phyloP scores from a whole-genome alignment of 192 early-diverging fungal genomes.

The Backusella morwellensis region DNA sequence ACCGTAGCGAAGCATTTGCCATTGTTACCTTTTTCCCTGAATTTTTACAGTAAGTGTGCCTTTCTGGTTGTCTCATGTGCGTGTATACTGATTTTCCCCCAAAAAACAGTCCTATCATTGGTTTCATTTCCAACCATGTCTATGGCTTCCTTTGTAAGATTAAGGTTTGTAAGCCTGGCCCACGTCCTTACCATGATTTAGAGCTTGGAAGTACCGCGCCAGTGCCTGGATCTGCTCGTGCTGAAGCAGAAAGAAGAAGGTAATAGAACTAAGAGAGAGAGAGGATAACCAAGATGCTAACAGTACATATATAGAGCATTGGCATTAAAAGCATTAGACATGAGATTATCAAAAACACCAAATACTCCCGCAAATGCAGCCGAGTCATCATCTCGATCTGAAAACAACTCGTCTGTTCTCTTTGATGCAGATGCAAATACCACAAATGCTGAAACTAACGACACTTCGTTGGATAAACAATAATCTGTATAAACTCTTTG shows the following conservation, averaged over 20 bases:
- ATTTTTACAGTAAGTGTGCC: conserved; percentile 57
- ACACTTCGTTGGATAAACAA: background rate
- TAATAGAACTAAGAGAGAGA: conserved; percentile 21
- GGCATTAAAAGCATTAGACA: conserved; percentile 65
- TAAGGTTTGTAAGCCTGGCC: conserved; percentile 51
- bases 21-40: conserved; percentile 92
- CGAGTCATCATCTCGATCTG: background rate
- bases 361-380: background rate
- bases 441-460: background rate
- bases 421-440: conserved; percentile 18
- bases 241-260: conserved; percentile 70
- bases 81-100: background rate
- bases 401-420: background rate
- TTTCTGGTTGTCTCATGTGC: background rate
- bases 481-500: background rate
- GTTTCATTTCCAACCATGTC: conserved; percentile 58
- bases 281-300: background rate
- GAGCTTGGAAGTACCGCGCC: conserved; percentile 32
- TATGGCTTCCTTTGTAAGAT: conserved; percentile 59
- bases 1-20: conserved; percentile 88
- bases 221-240: conserved; percentile 49
- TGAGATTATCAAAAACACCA: conserved; percentile 44
- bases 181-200: conserved; percentile 26
- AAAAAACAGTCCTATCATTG: conserved; percentile 53
- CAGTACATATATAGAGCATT: conserved; percentile 44